A percentile compares a stretch with the other conserved stretches of the same genome.
Evolutionary conservation across 2,329 filamentous ascomycete species (phyloP).

Genomic region (Nemania abortiva): DNA sequence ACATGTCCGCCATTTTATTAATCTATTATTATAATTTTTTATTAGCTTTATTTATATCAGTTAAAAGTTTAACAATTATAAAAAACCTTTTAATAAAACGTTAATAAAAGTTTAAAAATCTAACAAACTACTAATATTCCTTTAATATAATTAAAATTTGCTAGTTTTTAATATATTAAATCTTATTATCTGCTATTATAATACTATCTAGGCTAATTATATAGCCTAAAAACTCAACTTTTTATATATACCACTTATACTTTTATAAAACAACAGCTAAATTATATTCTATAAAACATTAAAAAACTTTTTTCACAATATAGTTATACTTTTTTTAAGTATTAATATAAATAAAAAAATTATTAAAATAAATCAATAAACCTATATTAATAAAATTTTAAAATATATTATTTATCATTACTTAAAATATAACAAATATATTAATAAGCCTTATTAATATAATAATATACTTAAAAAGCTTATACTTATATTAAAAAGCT

Average conservation of each 20-base stretch:
- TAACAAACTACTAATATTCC: neutral
- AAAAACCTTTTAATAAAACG: no score
- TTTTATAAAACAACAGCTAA: neutral
- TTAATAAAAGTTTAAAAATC: no score
- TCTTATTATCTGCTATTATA: neutral
- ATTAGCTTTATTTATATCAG: neutral
- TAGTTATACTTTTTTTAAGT: conserved; percentile 1
- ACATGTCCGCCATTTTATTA: no score
- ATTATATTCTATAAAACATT: neutral
- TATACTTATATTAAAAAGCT: neutral
- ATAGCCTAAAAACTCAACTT: neutral
- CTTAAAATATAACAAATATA: neutral
- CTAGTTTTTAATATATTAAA: neutral
- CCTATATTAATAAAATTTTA: no score
- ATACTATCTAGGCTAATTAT: neutral
- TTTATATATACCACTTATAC: neutral
- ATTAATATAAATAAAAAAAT: conserved; percentile 7
- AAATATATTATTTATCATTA: conserved; percentile 3
- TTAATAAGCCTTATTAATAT: conserved; percentile 7
- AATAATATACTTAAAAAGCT: conserved; percentile 4
- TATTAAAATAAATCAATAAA: conserved; percentile 7
- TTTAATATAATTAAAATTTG: neutral
- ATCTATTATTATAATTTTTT: neutral
- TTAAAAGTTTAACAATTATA: no score
- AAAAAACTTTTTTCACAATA: neutral